Conservation (phyloP, 2,329 filamentous ascomycete genomes). For the Ascochyta rabiei region DNA sequence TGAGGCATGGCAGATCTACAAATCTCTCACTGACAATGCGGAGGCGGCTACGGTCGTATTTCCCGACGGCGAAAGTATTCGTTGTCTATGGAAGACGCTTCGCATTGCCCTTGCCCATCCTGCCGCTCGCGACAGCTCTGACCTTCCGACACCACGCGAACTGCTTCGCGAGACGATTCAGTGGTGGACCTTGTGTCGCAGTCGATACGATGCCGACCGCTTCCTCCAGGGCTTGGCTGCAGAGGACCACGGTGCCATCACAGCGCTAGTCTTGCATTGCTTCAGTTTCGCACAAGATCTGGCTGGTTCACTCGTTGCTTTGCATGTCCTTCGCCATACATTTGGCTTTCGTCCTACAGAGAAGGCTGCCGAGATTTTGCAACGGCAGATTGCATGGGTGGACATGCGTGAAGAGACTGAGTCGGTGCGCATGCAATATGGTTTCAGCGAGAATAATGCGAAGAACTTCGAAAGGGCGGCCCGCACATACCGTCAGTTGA, state of each 20-base stretch:
- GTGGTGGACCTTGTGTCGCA: constrained; percentile 37
- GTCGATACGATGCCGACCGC: constrained; percentile 33
- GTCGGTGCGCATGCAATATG: constrained; percentile 22
- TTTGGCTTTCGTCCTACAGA: constrained; percentile 38
- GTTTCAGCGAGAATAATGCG: constrained; percentile 17
- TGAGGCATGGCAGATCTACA: constrained; percentile 39
- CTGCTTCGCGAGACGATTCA: constrained; percentile 37
- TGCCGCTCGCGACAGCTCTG: constrained; percentile 21
- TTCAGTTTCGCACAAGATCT: constrained; percentile 44
- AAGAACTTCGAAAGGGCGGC: constrained; percentile 16
- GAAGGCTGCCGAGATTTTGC: constrained; percentile 28
- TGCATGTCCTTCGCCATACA: constrained; percentile 35
- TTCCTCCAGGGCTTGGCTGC: constrained; percentile 37
- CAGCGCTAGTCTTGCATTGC: constrained; percentile 41
- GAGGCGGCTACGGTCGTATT: constrained; percentile 29
- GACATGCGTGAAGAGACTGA: constrained; percentile 21
- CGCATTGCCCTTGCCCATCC: constrained; percentile 35
- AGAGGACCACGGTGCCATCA: constrained; percentile 30
- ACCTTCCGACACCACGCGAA: constrained; percentile 40
- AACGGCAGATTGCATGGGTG: constrained; percentile 39
- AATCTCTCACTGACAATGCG: constrained; percentile 29
- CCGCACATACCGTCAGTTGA: constrained; percentile 28
- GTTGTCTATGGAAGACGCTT: constrained; percentile 42
- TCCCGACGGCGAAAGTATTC: constrained; percentile 37
- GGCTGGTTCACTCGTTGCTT: constrained; percentile 42